Evolutionary conservation across 202 grass and related monocot genomes (phyloP).

Genomic region (Schoenoplectus triqueter): DNA sequence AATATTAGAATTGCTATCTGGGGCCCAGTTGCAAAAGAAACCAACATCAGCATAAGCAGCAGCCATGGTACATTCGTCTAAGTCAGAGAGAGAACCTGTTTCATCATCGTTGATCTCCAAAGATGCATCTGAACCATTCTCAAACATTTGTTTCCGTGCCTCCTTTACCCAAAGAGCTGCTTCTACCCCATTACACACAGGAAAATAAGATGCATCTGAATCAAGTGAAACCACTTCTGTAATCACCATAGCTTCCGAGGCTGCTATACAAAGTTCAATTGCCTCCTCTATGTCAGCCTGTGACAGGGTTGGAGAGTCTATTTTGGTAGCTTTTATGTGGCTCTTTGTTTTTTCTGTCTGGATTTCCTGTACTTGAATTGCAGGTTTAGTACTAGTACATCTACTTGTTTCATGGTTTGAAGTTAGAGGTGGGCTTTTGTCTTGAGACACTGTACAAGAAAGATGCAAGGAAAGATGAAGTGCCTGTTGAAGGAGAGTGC

Average conservation of each 20-base stretch:
- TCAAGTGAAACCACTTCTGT: conserved; percentile 57
- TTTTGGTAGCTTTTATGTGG: conserved; percentile 23
- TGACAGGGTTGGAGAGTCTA: conserved; percentile 50
- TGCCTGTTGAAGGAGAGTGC: conserved; percentile 45
- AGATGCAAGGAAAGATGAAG: conserved; percentile 65
- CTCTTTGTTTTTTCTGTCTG: conserved; percentile 37
- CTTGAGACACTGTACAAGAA: conserved; percentile 57
- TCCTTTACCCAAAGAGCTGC: conserved; percentile 73
- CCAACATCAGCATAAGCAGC: conserved; percentile 79
- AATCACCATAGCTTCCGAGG: conserved; percentile 93
- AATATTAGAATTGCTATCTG: conserved; percentile 48
- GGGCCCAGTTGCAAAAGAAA: conserved; percentile 33
- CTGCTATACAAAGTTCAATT: conserved; percentile 81
- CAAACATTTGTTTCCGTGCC: conserved; percentile 56
- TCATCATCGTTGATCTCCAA: conserved; percentile 55
- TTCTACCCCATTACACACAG: conserved; percentile 50
- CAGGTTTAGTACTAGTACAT: not conserved
- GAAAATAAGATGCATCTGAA: conserved; percentile 44
- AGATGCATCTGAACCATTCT: conserved; percentile 43
- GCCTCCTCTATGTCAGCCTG: conserved; percentile 60
- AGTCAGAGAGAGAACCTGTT: conserved; percentile 54
- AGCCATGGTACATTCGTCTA: conserved; percentile 65
- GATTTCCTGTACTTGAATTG: conserved; percentile 35
- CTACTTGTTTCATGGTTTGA: conserved; percentile 41
- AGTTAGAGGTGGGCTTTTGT: conserved; percentile 38